Base-by-base conservation (phyloP, 805 yeast species). In the Candida succiphila region DNA sequence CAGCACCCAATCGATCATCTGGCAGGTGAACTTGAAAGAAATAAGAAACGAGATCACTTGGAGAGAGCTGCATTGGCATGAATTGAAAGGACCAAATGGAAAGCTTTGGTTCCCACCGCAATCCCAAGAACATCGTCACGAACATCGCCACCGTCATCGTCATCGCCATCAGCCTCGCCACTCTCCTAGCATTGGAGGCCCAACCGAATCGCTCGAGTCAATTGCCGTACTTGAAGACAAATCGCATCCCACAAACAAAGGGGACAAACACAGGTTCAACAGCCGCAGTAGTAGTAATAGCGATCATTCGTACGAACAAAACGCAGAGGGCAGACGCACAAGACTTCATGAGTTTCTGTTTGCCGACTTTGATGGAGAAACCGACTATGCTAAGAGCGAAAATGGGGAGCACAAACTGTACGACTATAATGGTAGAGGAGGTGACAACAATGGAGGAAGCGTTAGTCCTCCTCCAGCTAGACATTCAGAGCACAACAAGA, bases 21-120 rank as follows among this genome's bases (percentile, higher is more conserved):
- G 88, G 88, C 76, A 79, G 32, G 65, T 81, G 5, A 80, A 75
- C 34, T 46, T 76, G 32, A 61, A 69, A 37, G 92, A 81, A 46
- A 52, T 67, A 21, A 51, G 70, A 10, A 65, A 69, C 35, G 88
- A 81, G 48, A 31, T 65, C 12, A 56, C 63, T 3, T 80, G 86
- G 84, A 52, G 79, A 39, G 49, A 60, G n/a, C 46, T 45, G 17
- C 75, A 72, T 47, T 73, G 79, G 73, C 49, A 61, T 42, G 77
- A 74, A 40, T 51, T 76, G 15, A 50, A 51, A 27, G 52, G 59
- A 27, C 52, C 72, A 1, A 45, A 52, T 2, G 78, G 78, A 1
- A 58, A 63, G 25, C 41, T 64, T 9, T 75, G 81, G 80, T 75
- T 66, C 43, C 75, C 74, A 0, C 27, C 37, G 15, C 10, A 15